phyloP scores from a whole-genome alignment of 306 rosid genomes.

The Sicyos baderoa region DNA sequence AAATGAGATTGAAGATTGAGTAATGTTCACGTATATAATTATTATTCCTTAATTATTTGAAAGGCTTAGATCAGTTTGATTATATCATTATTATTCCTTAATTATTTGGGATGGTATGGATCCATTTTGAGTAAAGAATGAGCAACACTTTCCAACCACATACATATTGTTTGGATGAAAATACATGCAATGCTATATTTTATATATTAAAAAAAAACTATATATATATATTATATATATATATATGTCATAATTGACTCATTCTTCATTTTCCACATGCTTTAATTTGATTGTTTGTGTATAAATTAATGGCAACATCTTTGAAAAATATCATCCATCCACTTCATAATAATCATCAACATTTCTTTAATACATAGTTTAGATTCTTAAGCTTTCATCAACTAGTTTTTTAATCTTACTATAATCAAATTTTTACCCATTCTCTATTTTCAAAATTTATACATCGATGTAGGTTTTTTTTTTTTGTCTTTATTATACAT shows the following conservation, averaged over 20 bases:
- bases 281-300: background rate
- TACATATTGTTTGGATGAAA: constrained; percentile 9
- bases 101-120: background rate
- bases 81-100: background rate
- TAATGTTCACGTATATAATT: background rate
- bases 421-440: background rate
- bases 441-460: background rate
- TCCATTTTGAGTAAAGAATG: constrained; percentile 9
- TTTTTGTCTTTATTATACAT: too few species aligned
- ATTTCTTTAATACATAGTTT: background rate
- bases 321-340: background rate
- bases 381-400: background rate
- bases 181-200: constrained; percentile 3
- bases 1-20: constrained; percentile 1
- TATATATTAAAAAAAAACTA: too few species aligned
- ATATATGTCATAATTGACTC: background rate
- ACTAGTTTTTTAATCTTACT: background rate
- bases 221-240: too few species aligned
- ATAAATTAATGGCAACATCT: background rate
- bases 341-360: background rate
- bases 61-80: background rate
- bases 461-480: background rate
- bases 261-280: background rate
- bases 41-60: background rate
- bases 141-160: constrained; percentile 9